Percentiles rank a stretch among this genome's conserved stretches.
phyloP scores from a whole-genome alignment of 352 stramenopile genomes.

The Globisporangium nagaii region DNA sequence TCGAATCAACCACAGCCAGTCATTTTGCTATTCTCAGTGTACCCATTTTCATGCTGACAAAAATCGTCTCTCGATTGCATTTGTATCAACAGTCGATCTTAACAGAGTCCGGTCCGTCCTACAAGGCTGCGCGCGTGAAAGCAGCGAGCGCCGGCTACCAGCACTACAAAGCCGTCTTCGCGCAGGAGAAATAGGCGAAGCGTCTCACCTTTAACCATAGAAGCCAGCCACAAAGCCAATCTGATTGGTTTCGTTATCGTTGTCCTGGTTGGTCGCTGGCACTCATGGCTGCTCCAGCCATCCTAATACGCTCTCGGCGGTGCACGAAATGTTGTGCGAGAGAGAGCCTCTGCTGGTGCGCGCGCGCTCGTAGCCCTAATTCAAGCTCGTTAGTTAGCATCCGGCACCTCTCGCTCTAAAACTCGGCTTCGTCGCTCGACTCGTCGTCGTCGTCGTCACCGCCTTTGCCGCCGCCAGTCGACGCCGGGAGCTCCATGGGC shows the following conservation, averaged over 20 bases:
- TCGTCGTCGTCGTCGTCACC: slow-evolving; percentile 50
- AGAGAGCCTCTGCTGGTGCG: not conserved
- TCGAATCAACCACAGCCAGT: too few relatives aligned
- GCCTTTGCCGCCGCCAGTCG: slow-evolving; percentile 10
- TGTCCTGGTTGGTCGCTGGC: too few relatives aligned
- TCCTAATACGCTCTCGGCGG: not conserved
- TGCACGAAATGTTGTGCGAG: not conserved
- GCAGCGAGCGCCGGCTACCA: slow-evolving; percentile 48
- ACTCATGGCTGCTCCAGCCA: not conserved
- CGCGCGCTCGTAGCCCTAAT: too few relatives aligned
- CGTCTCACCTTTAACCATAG: too few relatives aligned
- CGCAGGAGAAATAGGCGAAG: too few relatives aligned
- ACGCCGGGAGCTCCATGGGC: slow-evolving; percentile 49
- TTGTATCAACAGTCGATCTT: slow-evolving; percentile 25
- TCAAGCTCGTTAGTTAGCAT: too few relatives aligned
- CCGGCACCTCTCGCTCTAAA: slow-evolving; percentile 45
- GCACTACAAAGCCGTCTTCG: slow-evolving; percentile 34
- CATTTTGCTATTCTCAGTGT: too few relatives aligned
- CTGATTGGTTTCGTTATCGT: too few relatives aligned
- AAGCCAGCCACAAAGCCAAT: too few relatives aligned
- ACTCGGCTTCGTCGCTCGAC: slow-evolving; percentile 82
- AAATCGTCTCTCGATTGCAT: not conserved
- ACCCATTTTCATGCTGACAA: too few relatives aligned
- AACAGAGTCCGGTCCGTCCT: slow-evolving; percentile 41
- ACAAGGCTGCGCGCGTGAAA: slow-evolving; percentile 51